Conservation (phyloP, 2,329 filamentous ascomycete species). For the Verticillium alfalfae region DNA sequence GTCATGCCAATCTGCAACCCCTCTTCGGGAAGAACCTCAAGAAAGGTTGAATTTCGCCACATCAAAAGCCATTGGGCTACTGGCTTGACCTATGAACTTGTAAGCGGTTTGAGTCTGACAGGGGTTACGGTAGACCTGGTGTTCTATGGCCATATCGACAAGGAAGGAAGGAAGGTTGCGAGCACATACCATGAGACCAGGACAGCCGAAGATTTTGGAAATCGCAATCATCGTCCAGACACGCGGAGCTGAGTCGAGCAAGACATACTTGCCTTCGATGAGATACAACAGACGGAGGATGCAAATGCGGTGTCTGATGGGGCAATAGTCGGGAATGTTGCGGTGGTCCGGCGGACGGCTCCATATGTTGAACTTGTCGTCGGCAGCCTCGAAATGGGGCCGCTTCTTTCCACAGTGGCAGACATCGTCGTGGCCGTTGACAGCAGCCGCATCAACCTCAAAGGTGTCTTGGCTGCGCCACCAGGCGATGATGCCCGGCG, state of each 20-base stretch:
- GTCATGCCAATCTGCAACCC: conserved; percentile 50
- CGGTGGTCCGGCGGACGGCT: conserved; percentile 20
- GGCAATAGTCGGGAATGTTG: conserved; percentile 54
- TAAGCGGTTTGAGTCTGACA: neutral
- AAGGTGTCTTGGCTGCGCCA: conserved; percentile 32
- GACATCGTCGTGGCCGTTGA: conserved; percentile 35
- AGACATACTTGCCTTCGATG: conserved; percentile 47
- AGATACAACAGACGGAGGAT: conserved; percentile 58
- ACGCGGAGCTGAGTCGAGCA: conserved; percentile 59
- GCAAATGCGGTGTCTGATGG: conserved; percentile 54
- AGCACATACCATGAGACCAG: conserved; percentile 21
- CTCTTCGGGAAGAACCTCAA: conserved; percentile 60
- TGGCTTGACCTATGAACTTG: conserved; percentile 28
- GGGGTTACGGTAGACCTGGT: no score
- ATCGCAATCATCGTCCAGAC: conserved; percentile 62
- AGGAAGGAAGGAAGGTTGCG: neutral
- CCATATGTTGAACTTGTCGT: neutral
- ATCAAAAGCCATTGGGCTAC: conserved; percentile 55
- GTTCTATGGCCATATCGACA: no score
- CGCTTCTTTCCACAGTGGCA: conserved; percentile 20
- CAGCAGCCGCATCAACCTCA: conserved; percentile 19
- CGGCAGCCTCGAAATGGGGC: neutral
- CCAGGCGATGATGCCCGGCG: conserved; percentile 51
- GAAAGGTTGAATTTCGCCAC: conserved; percentile 47
- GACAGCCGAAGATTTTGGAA: conserved; percentile 53